Conservation (phyloP, 2,329 filamentous ascomycete species). For the Botrytis medusae region DNA sequence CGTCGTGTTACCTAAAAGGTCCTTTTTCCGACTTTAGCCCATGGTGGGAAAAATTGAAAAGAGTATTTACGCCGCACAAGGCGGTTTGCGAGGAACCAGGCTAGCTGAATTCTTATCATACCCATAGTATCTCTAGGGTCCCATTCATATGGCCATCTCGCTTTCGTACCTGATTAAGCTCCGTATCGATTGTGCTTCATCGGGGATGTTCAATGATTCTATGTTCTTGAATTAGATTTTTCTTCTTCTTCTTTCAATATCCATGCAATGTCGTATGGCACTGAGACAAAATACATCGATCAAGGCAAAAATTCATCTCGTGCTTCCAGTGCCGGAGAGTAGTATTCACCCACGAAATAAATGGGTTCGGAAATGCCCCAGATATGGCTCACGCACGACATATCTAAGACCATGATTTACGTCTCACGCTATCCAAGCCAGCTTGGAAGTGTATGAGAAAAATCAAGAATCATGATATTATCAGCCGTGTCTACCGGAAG, state of each 20-base stretch:
- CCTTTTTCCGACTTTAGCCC: slow-evolving; percentile 11
- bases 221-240: neutral
- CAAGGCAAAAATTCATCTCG: neutral
- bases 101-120: neutral
- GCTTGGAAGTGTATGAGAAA: neutral
- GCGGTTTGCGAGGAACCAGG: neutral
- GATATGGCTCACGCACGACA: slow-evolving; percentile 15
- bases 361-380: slow-evolving; percentile 4
- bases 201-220: neutral
- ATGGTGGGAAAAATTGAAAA: neutral
- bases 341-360: neutral
- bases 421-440: neutral
- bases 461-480: neutral
- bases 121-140: neutral
- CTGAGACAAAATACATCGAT: neutral
- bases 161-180: slow-evolving; percentile 11
- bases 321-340: neutral
- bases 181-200: slow-evolving; percentile 2
- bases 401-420: slow-evolving; percentile 1
- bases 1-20: slow-evolving; percentile 12
- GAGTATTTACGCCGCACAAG: neutral
- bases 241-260: neutral
- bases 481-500: slow-evolving; percentile 4
- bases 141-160: neutral
- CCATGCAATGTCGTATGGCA: neutral